These are phyloP conservation scores for Chamaenerion angustifolium DNA, from an alignment of 345 rosid genomes.

Conservation along the genomic window DNA sequence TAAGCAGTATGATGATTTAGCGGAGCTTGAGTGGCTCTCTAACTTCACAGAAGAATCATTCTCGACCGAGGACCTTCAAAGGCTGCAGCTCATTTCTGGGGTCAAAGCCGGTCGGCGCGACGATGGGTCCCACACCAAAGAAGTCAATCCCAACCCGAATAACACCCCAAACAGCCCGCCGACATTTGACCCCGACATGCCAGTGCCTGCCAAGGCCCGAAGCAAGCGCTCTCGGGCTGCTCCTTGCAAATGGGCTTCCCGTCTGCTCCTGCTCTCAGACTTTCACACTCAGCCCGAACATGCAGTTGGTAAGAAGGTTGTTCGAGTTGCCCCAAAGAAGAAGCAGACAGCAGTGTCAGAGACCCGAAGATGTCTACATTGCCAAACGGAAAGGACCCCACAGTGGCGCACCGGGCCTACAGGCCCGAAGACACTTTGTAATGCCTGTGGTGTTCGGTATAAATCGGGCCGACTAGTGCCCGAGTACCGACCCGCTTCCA, in stretches of 20 bases:
- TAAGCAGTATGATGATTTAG: conserved; percentile 69
- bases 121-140: conserved; percentile 25
- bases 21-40: conserved; percentile 96
- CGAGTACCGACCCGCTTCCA: conserved; percentile 67
- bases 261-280: conserved; percentile 42
- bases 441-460: conserved; percentile 80
- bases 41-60: conserved; percentile 90
- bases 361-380: conserved; percentile 50
- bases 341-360: conserved; percentile 22
- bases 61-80: conserved; percentile 75
- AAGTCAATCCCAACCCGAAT: conserved; percentile 4
- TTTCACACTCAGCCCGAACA: conserved; percentile 8
- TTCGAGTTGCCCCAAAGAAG: conserved; percentile 21
- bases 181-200: conserved; percentile 40
- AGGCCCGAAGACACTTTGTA: conserved; percentile 79
- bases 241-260: conserved; percentile 74
- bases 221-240: conserved; percentile 91
- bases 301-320: conserved; percentile 18
- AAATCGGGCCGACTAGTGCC: conserved; percentile 71
- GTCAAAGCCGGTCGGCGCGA: conserved; percentile 35
- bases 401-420: conserved; percentile 80
- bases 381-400: conserved; percentile 69
- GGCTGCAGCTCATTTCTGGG: conserved; percentile 75
- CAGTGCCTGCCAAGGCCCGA: conserved; percentile 86
- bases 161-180: conserved; percentile 12